A percentile compares a stretch with the other conserved stretches of the same genome.
These are phyloP conservation scores for Canavalia ensiformis DNA, from an alignment of 306 rosid genomes.

Conservation along the genomic window DNA sequence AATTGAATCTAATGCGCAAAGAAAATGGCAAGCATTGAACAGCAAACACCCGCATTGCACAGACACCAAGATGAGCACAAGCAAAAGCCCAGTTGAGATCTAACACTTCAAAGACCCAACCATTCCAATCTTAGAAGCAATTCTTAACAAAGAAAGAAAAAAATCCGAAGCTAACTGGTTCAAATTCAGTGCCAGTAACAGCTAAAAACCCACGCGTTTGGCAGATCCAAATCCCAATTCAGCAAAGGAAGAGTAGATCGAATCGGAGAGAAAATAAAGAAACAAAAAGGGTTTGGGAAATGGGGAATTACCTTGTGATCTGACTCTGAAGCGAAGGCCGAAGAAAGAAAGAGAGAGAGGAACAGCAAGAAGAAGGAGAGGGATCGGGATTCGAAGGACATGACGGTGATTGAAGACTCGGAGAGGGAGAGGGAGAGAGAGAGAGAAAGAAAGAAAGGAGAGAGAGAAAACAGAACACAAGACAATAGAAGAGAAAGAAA, in stretches of 20 bases:
- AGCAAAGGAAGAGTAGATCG: slow-evolving; percentile 57
- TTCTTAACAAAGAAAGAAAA: not conserved
- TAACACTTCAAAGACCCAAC: slow-evolving; percentile 35
- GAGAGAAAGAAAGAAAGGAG: not conserved
- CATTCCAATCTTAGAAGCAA: not conserved
- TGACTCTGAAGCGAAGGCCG: slow-evolving; percentile 74
- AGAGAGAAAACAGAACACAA: not conserved
- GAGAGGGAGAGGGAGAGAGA: slow-evolving; percentile 44
- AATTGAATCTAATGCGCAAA: slow-evolving; percentile 27
- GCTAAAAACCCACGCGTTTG: slow-evolving; percentile 16
- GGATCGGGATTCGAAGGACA: slow-evolving; percentile 76
- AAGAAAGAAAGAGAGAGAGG: slow-evolving; percentile 51
- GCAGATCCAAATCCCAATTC: slow-evolving; percentile 64
- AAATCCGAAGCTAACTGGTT: slow-evolving; percentile 22
- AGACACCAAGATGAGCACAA: not conserved
- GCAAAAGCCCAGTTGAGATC: slow-evolving; percentile 53
- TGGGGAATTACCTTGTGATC: slow-evolving; percentile 86
- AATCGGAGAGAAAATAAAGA: slow-evolving; percentile 21
- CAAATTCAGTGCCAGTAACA: not conserved
- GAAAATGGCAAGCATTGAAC: slow-evolving; percentile 13
- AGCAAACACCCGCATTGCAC: slow-evolving; percentile 36
- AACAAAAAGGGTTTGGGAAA: slow-evolving; percentile 11
- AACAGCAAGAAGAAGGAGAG: slow-evolving; percentile 37
- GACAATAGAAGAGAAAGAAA: not conserved
- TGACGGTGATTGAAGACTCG: slow-evolving; percentile 53